Base-by-base conservation (phyloP, 2,329 filamentous ascomycete species). In the Ceratocystis variospora region DNA sequence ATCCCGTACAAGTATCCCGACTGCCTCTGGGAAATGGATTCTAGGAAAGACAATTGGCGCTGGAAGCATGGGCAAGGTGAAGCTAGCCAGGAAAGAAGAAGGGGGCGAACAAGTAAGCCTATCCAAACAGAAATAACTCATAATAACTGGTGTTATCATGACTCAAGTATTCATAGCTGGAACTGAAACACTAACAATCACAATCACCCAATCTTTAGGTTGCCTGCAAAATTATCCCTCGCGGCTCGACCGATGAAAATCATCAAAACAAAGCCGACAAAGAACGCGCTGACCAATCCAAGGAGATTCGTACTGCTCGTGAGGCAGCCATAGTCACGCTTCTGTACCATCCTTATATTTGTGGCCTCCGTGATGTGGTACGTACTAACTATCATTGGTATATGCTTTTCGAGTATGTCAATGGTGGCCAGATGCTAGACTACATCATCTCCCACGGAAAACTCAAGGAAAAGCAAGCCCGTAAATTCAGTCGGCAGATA, bases 371-470 rank as follows among this genome's bases (percentile, higher is more conserved):
- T 70, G 94, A 99, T 77, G 91, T 96, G 31, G 88, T 97, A 66
- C 87, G 92, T 67, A 97, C 94, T 63, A 93, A 94, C 73, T 94
- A 96, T 75, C 94, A 99, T 76, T 99, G 94, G 94, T 99, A 99
- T 77, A 99, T 99, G 94, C 85, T 99, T 63, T 99, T 96, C 73
- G 94, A 99, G 78, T 96, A 94, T 75, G 94, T 99, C 76, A 96
- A 99, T 73, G 94, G 94, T 61, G 94, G 94, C 19, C 94, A 99
- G 77, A 97, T 99, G 94, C 85, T 99, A 69, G 94, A 99, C 78
- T 99, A 97, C 77, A 99, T 99, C 75, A 99, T 99, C 74, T 96
- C 92, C 2, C 94, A 99, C 73, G 94, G 93, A 67, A 89, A 95
- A 73, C 80, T 99, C 69, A 97, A 97, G 80, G 94, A 99, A 78